Base-by-base conservation (phyloP, 768 basidiomycete species). In the Boletus eberwhitei region DNA sequence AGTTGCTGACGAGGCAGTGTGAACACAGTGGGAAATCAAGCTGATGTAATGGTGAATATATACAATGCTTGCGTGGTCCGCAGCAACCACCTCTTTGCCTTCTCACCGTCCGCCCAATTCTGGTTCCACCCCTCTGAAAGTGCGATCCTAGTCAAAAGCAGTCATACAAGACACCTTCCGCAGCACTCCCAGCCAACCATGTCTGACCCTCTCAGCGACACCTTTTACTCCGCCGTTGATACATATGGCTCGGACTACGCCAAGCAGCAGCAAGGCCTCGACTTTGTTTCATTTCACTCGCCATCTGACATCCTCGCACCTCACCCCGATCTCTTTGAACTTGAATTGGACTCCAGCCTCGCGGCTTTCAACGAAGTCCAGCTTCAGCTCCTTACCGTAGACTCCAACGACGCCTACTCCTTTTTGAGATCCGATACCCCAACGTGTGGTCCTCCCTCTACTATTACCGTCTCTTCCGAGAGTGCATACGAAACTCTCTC, bases 281-380 rank as follows among this genome's bases (percentile, higher is more conserved):
- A 83, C 72, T 86, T 86, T 76, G 78, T 82, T 73, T 85, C 84
- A 68, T 85, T 86, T 73, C 81, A 83, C 64, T 77, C 81, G 58
- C 79, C 83, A 61, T 75, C 81, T 55, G 88, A 89, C 74, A 80
- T 88, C 73, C 77, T 84, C 63, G 87, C 86, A 50, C 88, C 89
- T 41, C 82, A 87, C 66, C 86, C 88, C 57, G 89, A 91, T 77
- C 78, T 84, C 59, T 92, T 93, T 75, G 90, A 92, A 69, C 80
- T 81, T 48, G 90, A 93, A 73, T 80, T 93, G 64, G 90, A 90
- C 73, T 77, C 76, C 34, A 80, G 76, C 73, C 81, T 89, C 64
- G 82, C 82, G 63, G 83, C 79, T 41, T 81, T 85, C 68, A 82
- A 87, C 75, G 79, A 84, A 58, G 72, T 76, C 68, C 78, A 83